A percentile compares a stretch with the other conserved stretches of the same genome.
These are phyloP conservation scores for Aureobasidium sp. DNA, from an alignment of 2,329 filamentous ascomycete genomes.

Conservation along the genomic window DNA sequence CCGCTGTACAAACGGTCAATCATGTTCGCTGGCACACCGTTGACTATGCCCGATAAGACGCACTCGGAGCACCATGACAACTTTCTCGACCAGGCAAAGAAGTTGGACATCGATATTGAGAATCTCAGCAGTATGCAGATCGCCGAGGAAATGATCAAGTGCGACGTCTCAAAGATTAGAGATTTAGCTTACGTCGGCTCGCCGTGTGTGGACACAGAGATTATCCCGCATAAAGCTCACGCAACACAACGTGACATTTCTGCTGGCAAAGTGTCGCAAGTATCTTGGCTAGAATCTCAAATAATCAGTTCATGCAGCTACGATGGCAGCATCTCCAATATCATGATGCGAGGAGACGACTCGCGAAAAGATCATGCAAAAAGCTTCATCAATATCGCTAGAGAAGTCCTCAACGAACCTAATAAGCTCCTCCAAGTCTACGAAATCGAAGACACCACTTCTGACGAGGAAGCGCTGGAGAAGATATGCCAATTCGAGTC, in stretches of 20 bases:
- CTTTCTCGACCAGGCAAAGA: conserved; percentile 23
- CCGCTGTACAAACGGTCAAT: conserved; percentile 25
- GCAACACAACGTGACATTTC: conserved; percentile 21
- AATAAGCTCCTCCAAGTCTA: conserved; percentile 22
- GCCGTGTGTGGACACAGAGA: conserved; percentile 22
- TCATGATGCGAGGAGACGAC: conserved; percentile 47
- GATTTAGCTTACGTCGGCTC: conserved; percentile 22
- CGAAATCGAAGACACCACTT: conserved; percentile 9
- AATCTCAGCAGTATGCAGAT: conserved; percentile 18
- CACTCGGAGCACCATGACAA: conserved; percentile 23
- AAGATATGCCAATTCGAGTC: conserved; percentile 27
- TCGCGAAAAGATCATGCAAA: conserved; percentile 63
- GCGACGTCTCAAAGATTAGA: conserved; percentile 23
- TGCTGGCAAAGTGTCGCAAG: not conserved
- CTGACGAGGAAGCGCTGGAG: conserved; percentile 20
- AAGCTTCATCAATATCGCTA: conserved; percentile 59
- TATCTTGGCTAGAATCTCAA: conserved; percentile 21
- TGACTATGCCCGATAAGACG: conserved; percentile 25
- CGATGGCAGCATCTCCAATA: conserved; percentile 35
- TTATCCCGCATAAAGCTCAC: conserved; percentile 22
- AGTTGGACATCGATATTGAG: conserved; percentile 16
- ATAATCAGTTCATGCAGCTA: conserved; percentile 30
- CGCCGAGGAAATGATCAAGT: conserved; percentile 21
- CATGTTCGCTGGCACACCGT: conserved; percentile 24
- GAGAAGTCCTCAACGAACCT: conserved; percentile 57